Evolutionary conservation across 2,329 filamentous ascomycete species (phyloP).

Genomic region (Alternaria longipes): DNA sequence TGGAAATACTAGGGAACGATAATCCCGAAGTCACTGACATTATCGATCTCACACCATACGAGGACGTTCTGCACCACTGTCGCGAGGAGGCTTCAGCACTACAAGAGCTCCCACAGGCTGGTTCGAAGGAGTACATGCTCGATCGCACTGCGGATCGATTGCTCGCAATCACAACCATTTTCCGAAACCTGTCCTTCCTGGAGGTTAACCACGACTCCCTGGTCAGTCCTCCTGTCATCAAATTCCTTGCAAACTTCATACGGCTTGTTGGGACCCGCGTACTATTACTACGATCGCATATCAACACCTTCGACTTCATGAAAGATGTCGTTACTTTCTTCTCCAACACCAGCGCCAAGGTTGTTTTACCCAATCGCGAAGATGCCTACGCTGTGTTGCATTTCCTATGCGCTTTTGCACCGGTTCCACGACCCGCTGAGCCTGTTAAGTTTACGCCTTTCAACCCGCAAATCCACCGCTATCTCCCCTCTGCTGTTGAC

Average conservation of each 20-base stretch:
- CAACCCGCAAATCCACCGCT: constrained; percentile 82
- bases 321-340: constrained; percentile 91
- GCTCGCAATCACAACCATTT: constrained; percentile 88
- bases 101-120: constrained; percentile 77
- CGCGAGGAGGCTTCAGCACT: constrained; percentile 76
- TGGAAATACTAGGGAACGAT: constrained; percentile 84
- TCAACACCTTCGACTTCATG: constrained; percentile 94
- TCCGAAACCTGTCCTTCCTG: constrained; percentile 90
- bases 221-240: constrained; percentile 79
- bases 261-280: constrained; percentile 88
- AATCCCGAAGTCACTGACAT: constrained; percentile 87
- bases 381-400: constrained; percentile 87
- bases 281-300: constrained; percentile 81
- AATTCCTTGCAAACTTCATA: constrained; percentile 84
- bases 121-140: constrained; percentile 79
- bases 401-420: constrained; percentile 90
- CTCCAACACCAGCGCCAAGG: constrained; percentile 83
- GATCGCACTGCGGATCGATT: constrained; percentile 87
- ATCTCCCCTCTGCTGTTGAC: constrained; percentile 89
- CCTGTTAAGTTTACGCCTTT: constrained; percentile 80
- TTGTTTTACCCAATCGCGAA: constrained; percentile 85
- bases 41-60: constrained; percentile 83
- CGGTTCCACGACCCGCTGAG: constrained; percentile 72
- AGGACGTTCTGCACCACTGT: constrained; percentile 84
- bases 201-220: constrained; percentile 79